Evolutionary conservation across 306 rosid genomes (phyloP), one percentile per base, ranked within the genome.

Genomic region (Lathyrus aphaca): DNA sequence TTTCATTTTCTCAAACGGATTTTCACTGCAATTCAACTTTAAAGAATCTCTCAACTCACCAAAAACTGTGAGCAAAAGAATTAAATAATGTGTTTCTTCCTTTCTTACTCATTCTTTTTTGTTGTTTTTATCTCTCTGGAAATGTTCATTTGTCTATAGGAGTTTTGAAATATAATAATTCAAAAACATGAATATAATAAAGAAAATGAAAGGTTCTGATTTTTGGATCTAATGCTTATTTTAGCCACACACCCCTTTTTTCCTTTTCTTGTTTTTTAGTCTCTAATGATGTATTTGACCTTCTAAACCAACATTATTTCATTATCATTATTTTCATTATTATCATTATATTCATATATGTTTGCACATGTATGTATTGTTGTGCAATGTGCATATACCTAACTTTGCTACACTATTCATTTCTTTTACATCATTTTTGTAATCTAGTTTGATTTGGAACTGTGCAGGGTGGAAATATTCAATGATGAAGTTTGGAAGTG

Each of bases 201-300:
- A 37, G 49, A 56, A 27, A 65, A 51, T 62, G 45, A 64, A 68
- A 66, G 77, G 77, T 59, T 71, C 60, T 72, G 81, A 50, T 43
- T 69, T 67, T 67, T 68, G 83, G 81, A 77, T 81, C 84, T 77
- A 64, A 77, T 69, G 58, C 82, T 75, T 67, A 80, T 72, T 68
- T 55, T 29, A 40, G 69, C 61, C 27, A 37, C 27, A 42, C 25
- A 42, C 49, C 30, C 71, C 11, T 67, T 32, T 64, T 42, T 42
- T 7, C 17, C 23, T 64, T 44, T 57, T 62, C 35, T 78, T 63
- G 67, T 72, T 79, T 71, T 66, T 12, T 82, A 63, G 81, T 79
- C 72, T 74, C 65, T 64, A 67, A 82, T 79, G 68, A 75, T 75
- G 74, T 66, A 68, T 72, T 68, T 76, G 83, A 75, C 80, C 82